Base-by-base conservation (phyloP, 257 asterid species). In the Vinca minor region DNA sequence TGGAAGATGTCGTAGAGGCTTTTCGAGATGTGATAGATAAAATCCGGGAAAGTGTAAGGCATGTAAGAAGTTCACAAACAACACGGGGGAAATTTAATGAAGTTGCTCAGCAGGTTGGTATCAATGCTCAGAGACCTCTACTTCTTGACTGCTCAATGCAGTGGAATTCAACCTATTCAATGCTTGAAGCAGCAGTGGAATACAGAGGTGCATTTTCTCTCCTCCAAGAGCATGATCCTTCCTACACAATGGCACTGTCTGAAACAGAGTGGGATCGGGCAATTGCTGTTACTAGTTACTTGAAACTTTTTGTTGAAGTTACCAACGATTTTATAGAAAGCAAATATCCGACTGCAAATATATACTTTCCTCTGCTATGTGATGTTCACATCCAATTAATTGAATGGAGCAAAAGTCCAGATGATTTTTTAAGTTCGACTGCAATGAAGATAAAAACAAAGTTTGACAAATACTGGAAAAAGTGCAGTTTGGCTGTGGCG, bases 351-450 rank as follows among this genome's bases (percentile, higher is more conserved):
- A 85, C 96, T n/a, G 71, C 98, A 44, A 92, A 85, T 76, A 73
- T 82, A 55, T 89, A 75, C 71, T 85, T 92, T 46, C 81, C 96
- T 0, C 95, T 89, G 73, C 69, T 92, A 59, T 92, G 96, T 73
- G 96, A 89, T 50, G 71, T 89, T 82, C 85, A 87, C 83, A 72
- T 87, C 65, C 98, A 82, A 48, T 74, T 92, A 60, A 88, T 78
- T 13, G 95, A 87, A 61, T 92, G 96, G 98, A 81, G 91, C 61
- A 79, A 87, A 78, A 87, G 77, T 84, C 79, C 86, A 3, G 96
- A 92, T 76, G 87, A 75, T 45, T 81, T 83, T 72, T 89, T 85
- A 44, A 82, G 93, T 39, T 73, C 86, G 15, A 72, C 81, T 66
- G 95, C 98, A 54, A 58, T 74, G 75, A 89, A 83, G 75, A 87